Base-by-base conservation (phyloP, 306 rosid genomes). In the Castanea sativa region DNA sequence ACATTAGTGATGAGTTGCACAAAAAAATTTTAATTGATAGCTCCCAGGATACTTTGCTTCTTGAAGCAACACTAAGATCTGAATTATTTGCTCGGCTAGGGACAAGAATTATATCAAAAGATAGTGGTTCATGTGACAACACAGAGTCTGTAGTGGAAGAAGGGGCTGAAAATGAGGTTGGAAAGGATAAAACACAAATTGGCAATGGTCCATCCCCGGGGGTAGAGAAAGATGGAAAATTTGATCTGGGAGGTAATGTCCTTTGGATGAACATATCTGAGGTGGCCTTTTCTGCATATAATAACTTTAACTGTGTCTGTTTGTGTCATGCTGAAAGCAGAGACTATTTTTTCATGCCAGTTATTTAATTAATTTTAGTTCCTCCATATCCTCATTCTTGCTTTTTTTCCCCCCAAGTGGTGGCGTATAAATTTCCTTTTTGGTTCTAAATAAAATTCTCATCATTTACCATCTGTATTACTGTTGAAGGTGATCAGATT, bases 11-110 rank as follows among this genome's bases (percentile, higher is more conserved):
- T 23, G 81, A 79, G 71, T 76, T 84, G 27, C 86, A 88, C 80
- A 63, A 84, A 73, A 74, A 76, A 29, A 7, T 63, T 73, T 58
- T 82, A 27, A 55, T 68, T n/a, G 87, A 85, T 65, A 65, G 70
- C 73, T 69, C 91, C 41, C 83, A 85, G 79, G 97, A 92, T 84
- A 77, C 97, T 74, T 84, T 92, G 85, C 92, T 85, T 83, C 97
- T 94, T 56, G 99, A 94, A 89, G 94, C 90, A 83, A 81, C 84
- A 43, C 86, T 94, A 78, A 91, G 99, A 88, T 90, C 97, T 53
- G 83, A 91, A 78, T 87, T 94, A 70, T 86, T 91, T 92, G 95
- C 93, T 73, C 88, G 87, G 73, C 77, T 91, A 43, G 91, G 91
- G 60, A 74, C 86, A 74, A 90, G 86, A 81, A 74, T 80, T 27